Evolutionary conservation across 2,329 filamentous ascomycete genomes (phyloP), one percentile per base, ranked within the genome.

Genomic region (Clonostachys solani): DNA sequence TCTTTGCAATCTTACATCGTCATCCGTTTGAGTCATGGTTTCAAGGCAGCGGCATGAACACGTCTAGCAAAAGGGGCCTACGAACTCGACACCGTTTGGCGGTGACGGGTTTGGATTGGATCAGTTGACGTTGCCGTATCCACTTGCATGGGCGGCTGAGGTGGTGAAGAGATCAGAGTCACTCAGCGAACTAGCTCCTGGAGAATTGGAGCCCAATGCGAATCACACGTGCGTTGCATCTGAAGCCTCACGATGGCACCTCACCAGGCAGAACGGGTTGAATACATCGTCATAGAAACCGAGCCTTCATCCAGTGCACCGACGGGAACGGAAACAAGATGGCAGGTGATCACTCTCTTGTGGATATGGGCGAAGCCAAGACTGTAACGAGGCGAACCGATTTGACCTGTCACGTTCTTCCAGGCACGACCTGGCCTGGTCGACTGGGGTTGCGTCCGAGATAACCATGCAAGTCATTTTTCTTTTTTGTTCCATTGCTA

Each of bases 401-500:
- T 29, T 29, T 29, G 23, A 29, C 23, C 23, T 29, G 23, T 29
- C 23, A 29, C 23, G 23, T 29, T 29, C 23, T 29, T 10, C 23
- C 23, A 29, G 23, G 23, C 23, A 29, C 23, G 23, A 10, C 8
- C 8, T 29, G 23, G 23, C 23, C 23, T 29, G 23, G 23, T 10
- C 23, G 23, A 29, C 23, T 29, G 23, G 23, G 19, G 19, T 43
- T 33, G 19, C 19, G 16, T 23, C 42, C n/a, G 33, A 43, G 44
- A 60, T 63, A 59, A 64, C 60, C 58, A 65, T 65, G 64, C 60
- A 66, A 60, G 23, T 47, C 18, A 42, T 33, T 41, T 41, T 57
- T 59, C 52, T 58, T 63, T 60, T 59, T 55, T 60, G 62, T 60
- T 67, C 61, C 62, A 69, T 69, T 70, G 67, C 67, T 68, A 66